Percentiles rank a stretch among this genome's conserved stretches.
phyloP scores from a whole-genome alignment of 768 basidiomycete genomes.

The Baorangia bicolor region DNA sequence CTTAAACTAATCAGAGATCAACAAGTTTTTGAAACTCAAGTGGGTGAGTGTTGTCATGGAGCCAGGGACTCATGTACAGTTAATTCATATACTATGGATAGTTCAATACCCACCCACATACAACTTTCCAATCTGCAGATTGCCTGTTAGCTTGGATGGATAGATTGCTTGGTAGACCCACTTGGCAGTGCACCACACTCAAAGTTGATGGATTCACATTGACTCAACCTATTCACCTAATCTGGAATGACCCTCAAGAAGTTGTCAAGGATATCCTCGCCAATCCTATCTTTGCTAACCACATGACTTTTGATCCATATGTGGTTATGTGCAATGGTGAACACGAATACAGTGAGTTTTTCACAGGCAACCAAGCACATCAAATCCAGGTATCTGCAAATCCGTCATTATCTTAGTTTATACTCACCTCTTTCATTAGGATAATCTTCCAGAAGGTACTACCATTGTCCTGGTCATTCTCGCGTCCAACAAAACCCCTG shows the following conservation, averaged over 20 bases:
- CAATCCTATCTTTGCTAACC: background rate
- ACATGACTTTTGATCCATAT: background rate
- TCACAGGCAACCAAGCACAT: background rate
- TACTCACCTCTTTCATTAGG: background rate
- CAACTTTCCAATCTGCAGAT: background rate
- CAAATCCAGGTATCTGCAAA: background rate
- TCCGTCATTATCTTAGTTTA: background rate
- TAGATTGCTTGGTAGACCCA: background rate
- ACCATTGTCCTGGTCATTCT: conserved; percentile 6
- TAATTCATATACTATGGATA: background rate
- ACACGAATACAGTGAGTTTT: background rate
- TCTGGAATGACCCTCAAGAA: background rate
- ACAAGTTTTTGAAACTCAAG: background rate
- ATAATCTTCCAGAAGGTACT: background rate
- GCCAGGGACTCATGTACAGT: no score
- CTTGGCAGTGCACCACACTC: background rate
- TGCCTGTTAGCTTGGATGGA: background rate
- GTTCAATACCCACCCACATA: background rate
- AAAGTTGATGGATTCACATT: background rate
- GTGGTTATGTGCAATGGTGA: background rate
- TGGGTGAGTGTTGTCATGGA: background rate
- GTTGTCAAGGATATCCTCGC: background rate
- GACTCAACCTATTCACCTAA: background rate
- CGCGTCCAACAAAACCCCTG: conserved; percentile 19
- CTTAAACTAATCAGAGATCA: background rate